Evolutionary conservation across 371 early-diverging fungal species (phyloP).

Genomic region (Rhizopus microsporus): DNA sequence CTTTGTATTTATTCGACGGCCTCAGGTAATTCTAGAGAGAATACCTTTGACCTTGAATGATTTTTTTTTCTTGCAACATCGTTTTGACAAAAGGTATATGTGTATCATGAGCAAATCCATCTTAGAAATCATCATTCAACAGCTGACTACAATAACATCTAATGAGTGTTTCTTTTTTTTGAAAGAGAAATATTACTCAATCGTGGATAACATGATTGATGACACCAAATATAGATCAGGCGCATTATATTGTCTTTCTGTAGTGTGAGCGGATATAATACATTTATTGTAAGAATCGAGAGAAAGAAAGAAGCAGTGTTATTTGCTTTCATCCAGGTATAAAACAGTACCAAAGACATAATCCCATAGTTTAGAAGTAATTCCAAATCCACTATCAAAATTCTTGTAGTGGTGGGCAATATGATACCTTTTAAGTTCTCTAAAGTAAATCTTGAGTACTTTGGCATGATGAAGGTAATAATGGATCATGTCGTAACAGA

Average conservation of each 20-base stretch:
- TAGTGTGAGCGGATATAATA: no score
- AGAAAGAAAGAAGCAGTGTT: conserved; percentile 1
- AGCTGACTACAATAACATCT: no score
- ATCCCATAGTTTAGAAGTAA: conserved; percentile 94
- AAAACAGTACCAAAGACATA: conserved; percentile 75
- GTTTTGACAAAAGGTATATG: no score
- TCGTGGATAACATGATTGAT: no score
- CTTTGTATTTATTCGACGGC: background rate
- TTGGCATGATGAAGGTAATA: conserved; percentile 94
- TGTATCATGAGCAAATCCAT: no score
- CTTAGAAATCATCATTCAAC: no score
- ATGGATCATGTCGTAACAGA: conserved; percentile 89
- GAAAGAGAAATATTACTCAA: no score
- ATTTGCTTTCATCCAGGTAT: conserved; percentile 11
- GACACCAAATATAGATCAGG: no score
- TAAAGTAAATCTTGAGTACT: conserved; percentile 68
- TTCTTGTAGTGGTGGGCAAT: conserved; percentile 94
- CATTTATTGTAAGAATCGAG: no score
- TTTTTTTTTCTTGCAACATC: no score
- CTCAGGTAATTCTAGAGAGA: background rate
- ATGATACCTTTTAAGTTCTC: conserved; percentile 91
- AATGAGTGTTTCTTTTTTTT: no score
- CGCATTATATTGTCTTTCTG: no score
- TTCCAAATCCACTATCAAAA: conserved; percentile 85
- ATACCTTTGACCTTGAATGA: background rate